These are phyloP conservation scores for Kingdonia uniflora DNA, from an alignment of 164 flowering plant species.

Conservation along the genomic window DNA sequence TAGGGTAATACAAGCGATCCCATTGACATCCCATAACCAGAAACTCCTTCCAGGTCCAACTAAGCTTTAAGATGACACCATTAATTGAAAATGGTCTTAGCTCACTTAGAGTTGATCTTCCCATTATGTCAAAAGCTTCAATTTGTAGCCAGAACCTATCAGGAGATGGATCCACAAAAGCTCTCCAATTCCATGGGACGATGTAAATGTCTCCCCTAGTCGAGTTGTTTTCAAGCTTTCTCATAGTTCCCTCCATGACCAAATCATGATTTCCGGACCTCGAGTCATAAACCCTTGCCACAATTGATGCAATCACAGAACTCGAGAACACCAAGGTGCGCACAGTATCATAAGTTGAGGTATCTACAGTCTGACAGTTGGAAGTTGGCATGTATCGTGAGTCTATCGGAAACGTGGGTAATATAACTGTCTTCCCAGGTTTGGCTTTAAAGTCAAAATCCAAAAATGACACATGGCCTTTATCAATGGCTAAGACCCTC, in stretches of 20 bases:
- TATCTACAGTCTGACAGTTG: slow-evolving; percentile 25
- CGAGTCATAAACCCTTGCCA: slow-evolving; percentile 66
- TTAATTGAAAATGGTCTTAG: slow-evolving; percentile 75
- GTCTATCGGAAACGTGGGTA: slow-evolving; percentile 87
- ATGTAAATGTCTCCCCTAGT: slow-evolving; percentile 57
- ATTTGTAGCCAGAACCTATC: slow-evolving; percentile 76
- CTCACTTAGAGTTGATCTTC: slow-evolving; percentile 43
- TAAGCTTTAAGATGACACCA: slow-evolving; percentile 38
- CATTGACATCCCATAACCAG: slow-evolving; percentile 90
- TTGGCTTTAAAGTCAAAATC: slow-evolving; percentile 59
- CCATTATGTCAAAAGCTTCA: slow-evolving; percentile 56
- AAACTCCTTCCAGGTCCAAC: slow-evolving; percentile 90
- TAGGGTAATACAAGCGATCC: slow-evolving; percentile 63
- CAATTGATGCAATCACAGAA: slow-evolving; percentile 48
- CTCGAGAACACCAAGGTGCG: slow-evolving; percentile 75
- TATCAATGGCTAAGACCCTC: slow-evolving; percentile 77
- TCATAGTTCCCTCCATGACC: slow-evolving; percentile 62
- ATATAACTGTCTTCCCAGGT: slow-evolving; percentile 39
- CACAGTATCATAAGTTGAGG: slow-evolving; percentile 35
- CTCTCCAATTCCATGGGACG: slow-evolving; percentile 70
- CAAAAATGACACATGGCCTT: slow-evolving; percentile 64
- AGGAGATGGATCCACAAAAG: slow-evolving; percentile 80
- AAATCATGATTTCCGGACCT: slow-evolving; percentile 34
- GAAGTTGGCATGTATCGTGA: slow-evolving; percentile 56
- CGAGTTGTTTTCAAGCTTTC: slow-evolving; percentile 19